Evolutionary conservation across 2,329 filamentous ascomycete genomes (phyloP).

Genomic region (Fusarium solani-melongenae): DNA sequence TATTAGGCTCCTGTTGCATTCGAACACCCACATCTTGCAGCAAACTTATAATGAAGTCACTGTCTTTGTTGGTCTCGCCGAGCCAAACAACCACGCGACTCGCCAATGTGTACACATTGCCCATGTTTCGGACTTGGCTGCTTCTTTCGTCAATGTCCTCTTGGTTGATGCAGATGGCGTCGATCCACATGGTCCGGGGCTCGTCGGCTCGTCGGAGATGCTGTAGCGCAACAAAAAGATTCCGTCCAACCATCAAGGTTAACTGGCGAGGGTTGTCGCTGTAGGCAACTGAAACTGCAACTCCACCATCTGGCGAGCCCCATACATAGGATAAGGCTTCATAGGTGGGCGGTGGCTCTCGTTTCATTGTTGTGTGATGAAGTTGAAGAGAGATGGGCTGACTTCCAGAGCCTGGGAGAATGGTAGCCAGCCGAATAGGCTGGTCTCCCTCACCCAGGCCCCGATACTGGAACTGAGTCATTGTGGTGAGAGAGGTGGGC

Average conservation of each 20-base stretch:
- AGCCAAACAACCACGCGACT: neutral
- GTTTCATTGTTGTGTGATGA: neutral
- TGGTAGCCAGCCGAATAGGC: neutral
- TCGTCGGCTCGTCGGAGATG: neutral
- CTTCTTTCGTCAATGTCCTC: neutral
- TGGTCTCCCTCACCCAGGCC: neutral
- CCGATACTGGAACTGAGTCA: neutral
- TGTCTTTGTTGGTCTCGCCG: neutral
- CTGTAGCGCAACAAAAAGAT: neutral
- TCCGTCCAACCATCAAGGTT: neutral
- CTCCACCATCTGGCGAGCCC: neutral
- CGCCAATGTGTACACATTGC: neutral
- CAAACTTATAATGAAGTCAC: neutral
- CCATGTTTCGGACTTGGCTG: neutral
- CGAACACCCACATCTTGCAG: neutral
- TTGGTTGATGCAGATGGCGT: neutral
- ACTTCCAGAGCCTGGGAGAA: neutral
- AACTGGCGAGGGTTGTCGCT: neutral
- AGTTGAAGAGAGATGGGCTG: neutral
- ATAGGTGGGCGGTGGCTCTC: neutral
- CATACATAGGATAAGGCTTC: neutral
- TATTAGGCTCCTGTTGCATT: neutral
- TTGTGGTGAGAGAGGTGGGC: neutral
- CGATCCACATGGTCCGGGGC: neutral
- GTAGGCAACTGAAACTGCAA: neutral